Evolutionary conservation across 805 yeast species (phyloP), one percentile per base, ranked within the genome.

Genomic region (Saccharomycopsis babjevae): DNA sequence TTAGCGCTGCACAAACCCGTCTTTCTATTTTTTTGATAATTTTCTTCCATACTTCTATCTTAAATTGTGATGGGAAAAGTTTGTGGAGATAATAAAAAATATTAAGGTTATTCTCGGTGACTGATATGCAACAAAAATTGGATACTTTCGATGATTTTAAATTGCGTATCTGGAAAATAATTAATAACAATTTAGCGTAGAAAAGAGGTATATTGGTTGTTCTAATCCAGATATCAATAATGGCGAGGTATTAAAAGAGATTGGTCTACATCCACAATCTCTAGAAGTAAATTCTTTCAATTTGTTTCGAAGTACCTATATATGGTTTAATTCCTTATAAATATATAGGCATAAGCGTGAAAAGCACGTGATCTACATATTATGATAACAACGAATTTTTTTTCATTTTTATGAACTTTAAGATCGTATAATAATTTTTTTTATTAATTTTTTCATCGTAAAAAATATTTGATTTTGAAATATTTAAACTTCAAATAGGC

Each of bases 1-100:
- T n/a, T n/a, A n/a, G n/a, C n/a, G n/a, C n/a, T n/a, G n/a, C n/a
- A n/a, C n/a, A n/a, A 66, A 61, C n/a, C 76, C 77, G 57, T 66
- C 67, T 39, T 67, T 73, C n/a, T 66, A 83, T 62, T 85, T 85
- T 67, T 79, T 84, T 58, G 89, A 85, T 68, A 82, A 87, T 39
- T 84, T 85, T 68, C 79, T 77, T 72, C 89, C 89, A 7, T 85
- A 85, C 68, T 71, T 85, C 62, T 82, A 85, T 67, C 89, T 89
- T 1, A 73, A 84, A 63, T 77, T 74, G 61, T 18, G 42, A 4
- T 54, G 16, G 28, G 62, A 67, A n/a, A 73, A 73, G 3, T 76
- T 75, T 70, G 76, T 57, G 89, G 88, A 3, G 52, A 46, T 4
- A 22, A 22, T 13, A 46, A 46, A 46, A 25, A 8, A 34, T 34